A percentile compares a stretch with the other conserved stretches of the same genome.
phyloP scores from a whole-genome alignment of 2,329 filamentous ascomycete genomes.

The Claviceps spartinae region DNA sequence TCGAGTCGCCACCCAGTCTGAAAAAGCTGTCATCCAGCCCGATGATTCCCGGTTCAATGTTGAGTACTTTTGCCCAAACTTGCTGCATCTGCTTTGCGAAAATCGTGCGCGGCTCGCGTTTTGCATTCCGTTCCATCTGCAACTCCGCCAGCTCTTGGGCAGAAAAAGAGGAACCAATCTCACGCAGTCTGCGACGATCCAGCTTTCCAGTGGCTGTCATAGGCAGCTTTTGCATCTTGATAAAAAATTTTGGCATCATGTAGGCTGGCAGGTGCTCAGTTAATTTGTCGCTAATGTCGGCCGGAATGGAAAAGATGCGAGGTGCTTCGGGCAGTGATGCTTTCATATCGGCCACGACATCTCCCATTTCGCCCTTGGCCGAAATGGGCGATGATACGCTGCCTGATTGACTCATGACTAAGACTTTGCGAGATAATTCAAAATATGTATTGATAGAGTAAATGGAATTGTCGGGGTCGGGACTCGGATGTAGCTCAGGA shows the following conservation, averaged over 20 bases:
- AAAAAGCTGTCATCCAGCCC: not conserved
- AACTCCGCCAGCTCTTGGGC: not conserved
- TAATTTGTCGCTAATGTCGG: slow-evolving; percentile 13
- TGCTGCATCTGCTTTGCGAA: not conserved
- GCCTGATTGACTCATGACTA: not conserved
- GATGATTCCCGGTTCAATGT: not conserved
- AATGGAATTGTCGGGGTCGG: not conserved
- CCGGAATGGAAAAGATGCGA: not conserved
- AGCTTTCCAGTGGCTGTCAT: slow-evolving; percentile 29
- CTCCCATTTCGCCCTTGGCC: not conserved
- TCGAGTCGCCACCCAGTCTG: not conserved
- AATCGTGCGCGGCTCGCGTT: not conserved
- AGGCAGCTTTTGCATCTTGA: slow-evolving; percentile 26
- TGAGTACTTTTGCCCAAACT: not conserved
- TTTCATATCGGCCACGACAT: not conserved
- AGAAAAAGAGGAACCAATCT: slow-evolving; percentile 17
- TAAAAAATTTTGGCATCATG: slow-evolving; percentile 29
- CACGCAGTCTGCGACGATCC: slow-evolving; percentile 28
- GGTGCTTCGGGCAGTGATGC: not conserved
- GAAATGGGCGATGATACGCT: not conserved
- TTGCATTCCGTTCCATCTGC: not conserved
- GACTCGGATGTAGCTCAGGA: no score
- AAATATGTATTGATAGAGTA: not conserved
- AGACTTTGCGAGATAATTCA: not conserved
- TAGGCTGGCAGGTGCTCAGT: slow-evolving; percentile 20